These are phyloP conservation scores for Microcyclosporella mali DNA, from an alignment of 2,329 filamentous ascomycete species.

Conservation along the genomic window DNA sequence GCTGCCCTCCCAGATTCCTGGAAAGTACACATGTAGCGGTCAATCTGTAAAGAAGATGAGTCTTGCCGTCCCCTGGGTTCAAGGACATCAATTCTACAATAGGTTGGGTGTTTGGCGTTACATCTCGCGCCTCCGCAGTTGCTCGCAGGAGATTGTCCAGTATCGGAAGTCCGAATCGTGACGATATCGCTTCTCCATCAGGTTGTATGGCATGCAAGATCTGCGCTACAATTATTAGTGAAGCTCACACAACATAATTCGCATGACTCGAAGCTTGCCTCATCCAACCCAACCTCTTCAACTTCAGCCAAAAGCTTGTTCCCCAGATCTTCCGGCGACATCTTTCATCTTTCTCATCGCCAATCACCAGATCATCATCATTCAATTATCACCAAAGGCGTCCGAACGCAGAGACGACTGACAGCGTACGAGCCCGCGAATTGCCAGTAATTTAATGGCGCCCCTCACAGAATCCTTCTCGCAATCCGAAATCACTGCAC, in stretches of 20 bases:
- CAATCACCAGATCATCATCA: constrained; percentile 4
- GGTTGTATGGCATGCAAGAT: constrained; percentile 36
- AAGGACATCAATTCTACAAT: constrained; percentile 51
- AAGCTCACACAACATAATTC: neutral
- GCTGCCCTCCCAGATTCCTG: constrained; percentile 39
- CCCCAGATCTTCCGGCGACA: constrained; percentile 44
- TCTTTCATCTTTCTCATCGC: constrained; percentile 16
- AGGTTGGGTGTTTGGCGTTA: constrained; percentile 22
- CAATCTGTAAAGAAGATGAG: constrained; percentile 54
- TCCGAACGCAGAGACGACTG: no score
- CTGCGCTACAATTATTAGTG: constrained; percentile 26
- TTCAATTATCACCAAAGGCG: no score
- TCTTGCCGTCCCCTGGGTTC: constrained; percentile 50
- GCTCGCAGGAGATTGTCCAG: constrained; percentile 39
- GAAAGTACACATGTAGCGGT: constrained; percentile 49
- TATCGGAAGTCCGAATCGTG: constrained; percentile 39
- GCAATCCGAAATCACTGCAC: constrained; percentile 45
- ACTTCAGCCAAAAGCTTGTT: constrained; percentile 49
- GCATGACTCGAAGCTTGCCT: constrained; percentile 39
- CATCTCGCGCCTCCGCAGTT: constrained; percentile 8
- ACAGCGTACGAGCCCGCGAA: no score
- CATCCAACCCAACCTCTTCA: constrained; percentile 44
- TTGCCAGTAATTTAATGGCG: constrained; percentile 46
- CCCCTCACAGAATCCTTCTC: constrained; percentile 51
- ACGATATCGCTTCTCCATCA: constrained; percentile 14